phyloP scores from a whole-genome alignment of 768 basidiomycete genomes.

The Suillus occidentalis region DNA sequence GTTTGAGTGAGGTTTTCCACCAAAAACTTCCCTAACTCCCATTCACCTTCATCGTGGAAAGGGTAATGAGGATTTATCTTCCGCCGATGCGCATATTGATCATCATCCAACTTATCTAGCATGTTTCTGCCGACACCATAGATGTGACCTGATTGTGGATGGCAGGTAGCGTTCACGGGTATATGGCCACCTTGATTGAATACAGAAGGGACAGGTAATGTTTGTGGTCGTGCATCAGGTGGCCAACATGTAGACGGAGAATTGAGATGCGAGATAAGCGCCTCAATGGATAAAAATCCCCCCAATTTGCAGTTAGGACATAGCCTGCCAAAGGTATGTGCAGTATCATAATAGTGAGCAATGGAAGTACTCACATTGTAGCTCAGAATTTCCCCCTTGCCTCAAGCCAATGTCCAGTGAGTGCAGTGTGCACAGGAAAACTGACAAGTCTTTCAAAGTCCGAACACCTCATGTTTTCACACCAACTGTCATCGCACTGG shows the following conservation, averaged over 20 bases:
- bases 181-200: no score
- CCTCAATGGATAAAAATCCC: background rate
- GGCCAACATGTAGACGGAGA: background rate
- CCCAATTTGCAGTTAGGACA: background rate
- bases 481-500: background rate
- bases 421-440: background rate
- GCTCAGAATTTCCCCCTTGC: background rate
- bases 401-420: background rate
- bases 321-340: background rate
- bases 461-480: background rate
- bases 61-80: conserved; percentile 31
- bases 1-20: conserved; percentile 21
- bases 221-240: background rate
- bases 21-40: conserved; percentile 33
- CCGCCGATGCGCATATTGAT: conserved; percentile 18
- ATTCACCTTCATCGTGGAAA: conserved; percentile 32
- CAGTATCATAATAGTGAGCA: background rate
- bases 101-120: conserved; percentile 25
- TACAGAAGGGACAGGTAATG: no score
- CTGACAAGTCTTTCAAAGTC: background rate
- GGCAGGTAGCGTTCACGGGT: background rate
- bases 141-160: conserved; percentile 8
- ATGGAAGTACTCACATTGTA: background rate
- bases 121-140: conserved; percentile 23
- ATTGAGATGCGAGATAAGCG: background rate